Evolutionary conservation across 257 asterid genomes (phyloP).

Genomic region (Linderniella brevidens): DNA sequence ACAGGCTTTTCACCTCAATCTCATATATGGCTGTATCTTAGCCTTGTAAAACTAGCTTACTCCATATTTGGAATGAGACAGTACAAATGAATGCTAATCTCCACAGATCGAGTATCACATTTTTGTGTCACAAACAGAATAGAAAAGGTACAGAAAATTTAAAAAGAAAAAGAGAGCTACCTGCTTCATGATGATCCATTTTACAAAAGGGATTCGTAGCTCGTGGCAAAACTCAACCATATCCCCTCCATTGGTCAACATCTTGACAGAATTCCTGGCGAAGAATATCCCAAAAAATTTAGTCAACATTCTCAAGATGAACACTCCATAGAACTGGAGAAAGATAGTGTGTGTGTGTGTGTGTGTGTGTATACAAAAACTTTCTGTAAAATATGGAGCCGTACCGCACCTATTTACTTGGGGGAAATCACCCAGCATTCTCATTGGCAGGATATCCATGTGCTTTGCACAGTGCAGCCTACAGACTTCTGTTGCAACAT

Average conservation of each 20-base stretch:
- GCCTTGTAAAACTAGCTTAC: conserved; percentile 4
- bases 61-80: neutral
- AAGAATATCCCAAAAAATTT: no score
- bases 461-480: conserved; percentile 82
- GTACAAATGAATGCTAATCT: no score
- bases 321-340: neutral
- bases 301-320: no score
- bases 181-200: conserved; percentile 72
- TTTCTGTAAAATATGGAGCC: conserved; percentile 8
- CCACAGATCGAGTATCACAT: no score
- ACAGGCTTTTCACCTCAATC: no score
- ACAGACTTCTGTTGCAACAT: conserved; percentile 46
- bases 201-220: conserved; percentile 69
- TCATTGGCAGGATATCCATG: conserved; percentile 73
- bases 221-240: conserved; percentile 86
- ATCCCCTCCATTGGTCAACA: conserved; percentile 86
- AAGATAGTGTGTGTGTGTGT: neutral
- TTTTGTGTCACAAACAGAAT: neutral
- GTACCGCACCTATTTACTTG: conserved; percentile 40
- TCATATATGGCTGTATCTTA: no score
- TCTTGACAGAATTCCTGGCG: conserved; percentile 45
- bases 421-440: conserved; percentile 41
- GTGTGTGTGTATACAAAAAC: neutral
- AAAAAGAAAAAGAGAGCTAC: conserved; percentile 16
- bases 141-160: neutral